A percentile compares a stretch with the other conserved stretches of the same genome.
phyloP scores from a whole-genome alignment of 2,329 filamentous ascomycete genomes.

The Colletotrichum neosansevieriae region DNA sequence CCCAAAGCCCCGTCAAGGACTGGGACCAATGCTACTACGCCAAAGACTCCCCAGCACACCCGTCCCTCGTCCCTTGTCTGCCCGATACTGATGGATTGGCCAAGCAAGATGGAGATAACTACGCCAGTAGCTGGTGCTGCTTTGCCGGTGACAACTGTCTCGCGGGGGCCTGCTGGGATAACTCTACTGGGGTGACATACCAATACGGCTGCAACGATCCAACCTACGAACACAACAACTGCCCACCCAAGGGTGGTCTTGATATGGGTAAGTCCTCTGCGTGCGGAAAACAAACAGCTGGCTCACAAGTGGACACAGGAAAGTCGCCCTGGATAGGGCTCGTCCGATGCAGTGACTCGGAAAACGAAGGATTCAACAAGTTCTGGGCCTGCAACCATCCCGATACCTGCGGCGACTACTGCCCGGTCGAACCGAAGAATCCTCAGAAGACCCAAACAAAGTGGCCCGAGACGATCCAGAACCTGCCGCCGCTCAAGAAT shows the following conservation, averaged over 20 bases:
- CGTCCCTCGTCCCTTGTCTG: constrained; percentile 21
- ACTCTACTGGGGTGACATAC: constrained; percentile 12
- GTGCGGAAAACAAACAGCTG: too few species aligned
- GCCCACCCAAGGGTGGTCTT: constrained; percentile 24
- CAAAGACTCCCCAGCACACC: constrained; percentile 12
- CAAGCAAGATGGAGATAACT: neutral
- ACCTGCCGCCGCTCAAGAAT: neutral
- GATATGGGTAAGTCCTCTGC: constrained; percentile 2
- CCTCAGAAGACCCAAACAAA: constrained; percentile 11
- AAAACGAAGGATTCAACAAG: constrained; percentile 28
- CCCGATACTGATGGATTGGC: constrained; percentile 2
- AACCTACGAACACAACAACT: constrained; percentile 32
- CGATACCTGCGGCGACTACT: constrained; percentile 31
- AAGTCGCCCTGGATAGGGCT: constrained; percentile 39
- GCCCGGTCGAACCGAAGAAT: neutral
- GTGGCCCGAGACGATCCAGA: constrained; percentile 22
- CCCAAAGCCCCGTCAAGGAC: neutral
- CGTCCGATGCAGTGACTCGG: constrained; percentile 22
- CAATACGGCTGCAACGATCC: constrained; percentile 38
- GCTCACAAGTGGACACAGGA: neutral
- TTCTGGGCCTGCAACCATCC: constrained; percentile 36
- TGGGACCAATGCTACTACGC: constrained; percentile 35
- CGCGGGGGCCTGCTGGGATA: constrained; percentile 24
- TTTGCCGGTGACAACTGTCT: constrained; percentile 27
- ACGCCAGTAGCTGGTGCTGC: constrained; percentile 29